These are phyloP conservation scores for Annulohypoxylon truncatum DNA, from an alignment of 2,329 filamentous ascomycete species.

Conservation along the genomic window DNA sequence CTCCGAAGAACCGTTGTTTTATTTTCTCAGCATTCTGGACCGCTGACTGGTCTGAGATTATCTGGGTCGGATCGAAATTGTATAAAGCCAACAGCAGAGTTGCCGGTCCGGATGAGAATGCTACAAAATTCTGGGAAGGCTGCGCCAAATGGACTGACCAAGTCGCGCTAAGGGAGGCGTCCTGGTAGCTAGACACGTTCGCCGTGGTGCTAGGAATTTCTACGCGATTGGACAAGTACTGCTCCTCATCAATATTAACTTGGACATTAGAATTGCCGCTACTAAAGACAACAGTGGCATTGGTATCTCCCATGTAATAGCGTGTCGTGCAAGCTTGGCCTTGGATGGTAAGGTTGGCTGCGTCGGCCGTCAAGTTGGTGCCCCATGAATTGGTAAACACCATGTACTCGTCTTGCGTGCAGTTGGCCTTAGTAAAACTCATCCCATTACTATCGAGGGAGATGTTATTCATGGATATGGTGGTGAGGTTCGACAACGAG, in stretches of 20 bases:
- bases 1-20: conserved; percentile 29
- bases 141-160: conserved; percentile 27
- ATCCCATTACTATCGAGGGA: not conserved
- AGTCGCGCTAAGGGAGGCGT: conserved; percentile 21
- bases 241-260: conserved; percentile 19
- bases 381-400: conserved; percentile 3
- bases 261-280: conserved; percentile 19
- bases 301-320: conserved; percentile 27
- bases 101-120: conserved; percentile 8
- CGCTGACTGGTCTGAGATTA: conserved; percentile 7
- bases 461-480: not conserved
- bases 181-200: conserved; percentile 22
- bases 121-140: not conserved
- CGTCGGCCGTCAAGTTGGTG: conserved; percentile 4
- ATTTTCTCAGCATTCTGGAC: conserved; percentile 11
- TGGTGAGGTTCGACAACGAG: not conserved
- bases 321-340: conserved; percentile 18
- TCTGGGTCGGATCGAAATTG: conserved; percentile 12
- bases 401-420: conserved; percentile 19
- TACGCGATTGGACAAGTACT: conserved; percentile 18
- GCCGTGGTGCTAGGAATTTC: conserved; percentile 8
- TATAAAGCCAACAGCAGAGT: conserved; percentile 19
- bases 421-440: conserved; percentile 2
- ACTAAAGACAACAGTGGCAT: conserved; percentile 8
- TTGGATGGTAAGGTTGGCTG: conserved; percentile 11